phyloP scores from a whole-genome alignment of 1,139 yeast species.

The Yamadazyma dushanensis region DNA sequence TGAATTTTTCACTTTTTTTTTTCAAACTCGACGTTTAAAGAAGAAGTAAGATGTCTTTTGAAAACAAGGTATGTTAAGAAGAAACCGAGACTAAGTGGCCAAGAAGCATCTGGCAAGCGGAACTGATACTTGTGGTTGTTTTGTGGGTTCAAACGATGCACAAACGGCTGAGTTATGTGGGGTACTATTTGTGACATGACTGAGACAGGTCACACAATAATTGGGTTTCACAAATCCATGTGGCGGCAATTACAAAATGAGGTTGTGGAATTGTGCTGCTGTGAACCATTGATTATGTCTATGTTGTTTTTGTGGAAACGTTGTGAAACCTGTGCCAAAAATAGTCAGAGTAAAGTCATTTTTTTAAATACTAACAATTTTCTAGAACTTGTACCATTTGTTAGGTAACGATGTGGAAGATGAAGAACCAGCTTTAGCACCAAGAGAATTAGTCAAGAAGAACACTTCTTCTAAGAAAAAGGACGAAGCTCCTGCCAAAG shows the following conservation, averaged over 20 bases:
- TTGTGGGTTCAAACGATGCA: too few relatives aligned
- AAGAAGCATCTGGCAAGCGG: background rate
- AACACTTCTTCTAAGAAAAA: constrained; percentile 84
- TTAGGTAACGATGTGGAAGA: constrained; percentile 78
- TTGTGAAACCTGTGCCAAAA: too few relatives aligned
- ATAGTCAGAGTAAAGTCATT: too few relatives aligned
- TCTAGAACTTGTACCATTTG: constrained; percentile 48
- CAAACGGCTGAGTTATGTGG: constrained; percentile 1
- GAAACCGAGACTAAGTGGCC: background rate
- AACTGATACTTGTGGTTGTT: background rate
- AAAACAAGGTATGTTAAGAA: constrained; percentile 53
- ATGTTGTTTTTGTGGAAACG: too few relatives aligned
- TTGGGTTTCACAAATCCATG: background rate
- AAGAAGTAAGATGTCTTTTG: constrained; percentile 39
- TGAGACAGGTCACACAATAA: background rate
- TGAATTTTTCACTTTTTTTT: constrained; percentile 6
- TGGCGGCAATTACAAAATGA: too few relatives aligned
- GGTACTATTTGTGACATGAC: constrained; percentile 1
- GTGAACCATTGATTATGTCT: too few relatives aligned
- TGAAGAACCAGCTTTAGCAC: constrained; percentile 59
- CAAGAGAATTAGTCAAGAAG: constrained; percentile 81
- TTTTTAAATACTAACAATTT: constrained; percentile 4
- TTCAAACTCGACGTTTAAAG: constrained; percentile 9
- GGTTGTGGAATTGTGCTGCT: too few relatives aligned
- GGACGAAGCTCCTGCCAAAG: constrained; percentile 81